Evolutionary conservation across 2,329 filamentous ascomycete species (phyloP).

Genomic region (Biscogniauxia mediterranea): DNA sequence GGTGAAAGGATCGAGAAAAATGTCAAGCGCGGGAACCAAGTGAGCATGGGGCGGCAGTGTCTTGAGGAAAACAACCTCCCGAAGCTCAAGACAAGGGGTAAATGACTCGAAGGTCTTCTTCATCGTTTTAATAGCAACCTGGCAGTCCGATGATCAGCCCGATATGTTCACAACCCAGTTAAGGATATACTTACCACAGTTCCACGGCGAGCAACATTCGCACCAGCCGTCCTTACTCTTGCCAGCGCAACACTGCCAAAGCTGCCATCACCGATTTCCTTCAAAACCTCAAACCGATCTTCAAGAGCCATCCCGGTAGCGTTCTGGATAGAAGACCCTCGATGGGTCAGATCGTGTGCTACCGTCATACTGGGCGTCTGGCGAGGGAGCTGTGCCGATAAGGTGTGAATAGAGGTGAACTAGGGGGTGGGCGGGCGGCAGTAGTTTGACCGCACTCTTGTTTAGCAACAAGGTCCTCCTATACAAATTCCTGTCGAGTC

Average conservation of each 20-base stretch:
- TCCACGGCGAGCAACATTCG: conserved; percentile 82
- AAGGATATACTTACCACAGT: conserved; percentile 70
- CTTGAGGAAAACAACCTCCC: conserved; percentile 94
- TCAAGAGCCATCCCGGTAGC: conserved; percentile 64
- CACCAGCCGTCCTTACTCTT: conserved; percentile 85
- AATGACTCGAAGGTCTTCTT: conserved; percentile 99
- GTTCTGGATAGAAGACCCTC: conserved; percentile 57
- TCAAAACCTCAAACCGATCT: conserved; percentile 93
- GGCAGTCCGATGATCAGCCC: conserved; percentile 14
- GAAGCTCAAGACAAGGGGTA: conserved; percentile 82
- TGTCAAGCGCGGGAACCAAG: conserved; percentile 94
- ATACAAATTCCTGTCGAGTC: conserved; percentile 22
- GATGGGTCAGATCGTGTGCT: conserved; percentile 69
- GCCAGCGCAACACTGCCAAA: conserved; percentile 95
- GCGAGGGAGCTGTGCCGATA: conserved; percentile 6
- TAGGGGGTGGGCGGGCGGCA: not conserved
- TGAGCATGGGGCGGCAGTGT: conserved; percentile 86
- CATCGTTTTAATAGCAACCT: conserved; percentile 99
- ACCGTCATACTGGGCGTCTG: conserved; percentile 65
- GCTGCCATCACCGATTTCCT: conserved; percentile 98
- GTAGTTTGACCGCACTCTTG: conserved; percentile 16
- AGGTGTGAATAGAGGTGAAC: conserved; percentile 7
- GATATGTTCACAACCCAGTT: not conserved
- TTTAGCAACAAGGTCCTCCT: conserved; percentile 24
- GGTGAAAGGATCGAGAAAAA: conserved; percentile 93